Percentiles rank a stretch among this genome's conserved stretches.
phyloP scores from a whole-genome alignment of 345 rosid species.

The Citrus hindsii region DNA sequence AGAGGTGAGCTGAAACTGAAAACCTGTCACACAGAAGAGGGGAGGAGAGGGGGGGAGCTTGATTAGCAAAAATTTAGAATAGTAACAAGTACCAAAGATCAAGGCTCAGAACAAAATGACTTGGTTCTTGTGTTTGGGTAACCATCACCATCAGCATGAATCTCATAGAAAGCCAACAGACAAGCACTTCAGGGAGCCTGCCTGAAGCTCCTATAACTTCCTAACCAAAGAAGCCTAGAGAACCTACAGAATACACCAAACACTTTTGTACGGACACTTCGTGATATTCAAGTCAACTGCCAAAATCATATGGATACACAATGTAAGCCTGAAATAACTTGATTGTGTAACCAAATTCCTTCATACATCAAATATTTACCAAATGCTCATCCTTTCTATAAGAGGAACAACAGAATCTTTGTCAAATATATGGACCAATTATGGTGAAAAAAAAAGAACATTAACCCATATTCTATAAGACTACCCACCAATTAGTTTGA shows the following conservation, averaged over 20 bases:
- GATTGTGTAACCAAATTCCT: not conserved
- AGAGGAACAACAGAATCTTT: not conserved
- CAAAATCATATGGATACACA: not conserved
- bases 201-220: not conserved
- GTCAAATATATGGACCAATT: not conserved
- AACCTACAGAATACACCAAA: not conserved
- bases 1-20: too few relatives aligned
- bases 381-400: not conserved
- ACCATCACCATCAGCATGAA: too few relatives aligned
- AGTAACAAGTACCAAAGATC: too few relatives aligned
- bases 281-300: not conserved
- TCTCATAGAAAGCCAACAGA: not conserved
- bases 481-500: not conserved
- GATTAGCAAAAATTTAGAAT: too few relatives aligned
- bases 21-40: too few relatives aligned
- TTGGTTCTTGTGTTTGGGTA: not conserved
- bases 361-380: not conserved
- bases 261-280: not conserved
- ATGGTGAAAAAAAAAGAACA: not conserved
- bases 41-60: too few relatives aligned
- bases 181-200: too few relatives aligned
- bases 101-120: not conserved
- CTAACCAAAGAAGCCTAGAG: not conserved
- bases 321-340: not conserved
- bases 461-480: not conserved